A percentile compares a stretch with the other conserved stretches of the same genome.
phyloP scores from a whole-genome alignment of 78 protist species.

The Acrasis kona region DNA sequence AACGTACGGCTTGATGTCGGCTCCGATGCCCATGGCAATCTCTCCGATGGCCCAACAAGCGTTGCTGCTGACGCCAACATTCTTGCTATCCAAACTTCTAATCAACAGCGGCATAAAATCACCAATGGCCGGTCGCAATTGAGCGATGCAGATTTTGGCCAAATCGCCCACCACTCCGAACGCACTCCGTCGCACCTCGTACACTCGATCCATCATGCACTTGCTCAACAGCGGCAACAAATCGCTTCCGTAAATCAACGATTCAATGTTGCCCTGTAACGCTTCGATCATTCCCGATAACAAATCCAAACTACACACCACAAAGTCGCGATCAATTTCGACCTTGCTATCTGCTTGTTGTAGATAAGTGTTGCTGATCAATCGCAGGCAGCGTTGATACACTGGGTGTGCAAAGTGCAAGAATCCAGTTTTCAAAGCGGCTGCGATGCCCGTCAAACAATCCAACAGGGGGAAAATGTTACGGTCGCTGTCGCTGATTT shows the following conservation, averaged over 20 bases:
- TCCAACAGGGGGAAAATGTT: conserved; percentile 66
- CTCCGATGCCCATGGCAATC: conserved; percentile 36
- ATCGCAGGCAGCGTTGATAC: conserved; percentile 23
- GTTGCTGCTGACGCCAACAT: conserved; percentile 62
- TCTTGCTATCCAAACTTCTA: conserved; percentile 21
- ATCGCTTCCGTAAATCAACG: conserved; percentile 28
- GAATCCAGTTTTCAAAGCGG: conserved; percentile 50
- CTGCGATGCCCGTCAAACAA: conserved; percentile 62
- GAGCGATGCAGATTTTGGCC: conserved; percentile 25
- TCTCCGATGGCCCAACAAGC: conserved; percentile 84
- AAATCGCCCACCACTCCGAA: conserved; percentile 75
- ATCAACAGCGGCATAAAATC: conserved; percentile 30
- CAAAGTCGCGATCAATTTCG: conserved; percentile 30
- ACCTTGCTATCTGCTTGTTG: background rate
- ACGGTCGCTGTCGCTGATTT: conserved; percentile 37
- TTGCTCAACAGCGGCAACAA: conserved; percentile 31
- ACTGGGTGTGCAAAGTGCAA: conserved; percentile 27
- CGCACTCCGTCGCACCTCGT: conserved; percentile 59
- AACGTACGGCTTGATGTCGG: conserved; percentile 27
- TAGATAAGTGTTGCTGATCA: conserved; percentile 16
- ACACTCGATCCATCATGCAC: conserved; percentile 30
- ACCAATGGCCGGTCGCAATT: conserved; percentile 13
- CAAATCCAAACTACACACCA: conserved; percentile 65
- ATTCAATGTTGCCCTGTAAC: conserved; percentile 38
- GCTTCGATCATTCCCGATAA: conserved; percentile 65